Conservation (phyloP, 2,329 filamentous ascomycete species). For the Juglanconis juglandina region DNA sequence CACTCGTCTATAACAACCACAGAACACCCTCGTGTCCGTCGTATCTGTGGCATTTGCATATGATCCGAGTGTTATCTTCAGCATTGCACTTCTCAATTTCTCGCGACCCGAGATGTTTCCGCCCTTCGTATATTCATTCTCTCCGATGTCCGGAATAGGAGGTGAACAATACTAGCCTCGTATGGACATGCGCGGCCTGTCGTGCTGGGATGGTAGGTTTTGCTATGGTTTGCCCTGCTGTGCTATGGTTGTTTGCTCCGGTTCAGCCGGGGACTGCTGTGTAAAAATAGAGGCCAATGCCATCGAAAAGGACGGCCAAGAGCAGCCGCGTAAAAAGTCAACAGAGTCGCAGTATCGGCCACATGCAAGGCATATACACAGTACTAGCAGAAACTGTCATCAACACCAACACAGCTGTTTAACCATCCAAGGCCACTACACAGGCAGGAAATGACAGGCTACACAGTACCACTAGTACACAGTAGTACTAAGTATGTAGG, state of each 20-base stretch:
- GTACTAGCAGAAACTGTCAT: no score
- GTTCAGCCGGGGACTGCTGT: no score
- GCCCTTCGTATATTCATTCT: not conserved
- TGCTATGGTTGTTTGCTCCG: not conserved
- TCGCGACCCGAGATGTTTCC: not conserved
- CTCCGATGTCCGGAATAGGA: not conserved
- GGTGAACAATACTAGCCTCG: not conserved
- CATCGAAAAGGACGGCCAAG: no score
- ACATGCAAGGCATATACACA: no score
- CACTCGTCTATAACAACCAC: not conserved
- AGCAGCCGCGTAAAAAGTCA: no score
- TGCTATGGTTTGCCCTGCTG: not conserved
- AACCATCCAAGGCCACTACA: no score
- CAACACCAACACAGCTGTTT: no score
- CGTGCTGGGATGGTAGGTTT: not conserved
- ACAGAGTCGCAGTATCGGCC: no score
- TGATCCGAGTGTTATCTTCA: not conserved
- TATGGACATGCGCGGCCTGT: not conserved
- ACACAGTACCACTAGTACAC: not conserved
- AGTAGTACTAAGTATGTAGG: not conserved
- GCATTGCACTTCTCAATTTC: not conserved
- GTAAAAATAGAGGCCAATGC: no score
- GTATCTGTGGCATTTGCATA: constrained; percentile 3
- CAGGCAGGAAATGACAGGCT: no score
- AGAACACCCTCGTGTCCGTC: constrained; percentile 1